Evolutionary conservation across 202 grass and related monocot species (phyloP), one percentile per base, ranked within the genome.

Genomic region (Elaeis oleifera): DNA sequence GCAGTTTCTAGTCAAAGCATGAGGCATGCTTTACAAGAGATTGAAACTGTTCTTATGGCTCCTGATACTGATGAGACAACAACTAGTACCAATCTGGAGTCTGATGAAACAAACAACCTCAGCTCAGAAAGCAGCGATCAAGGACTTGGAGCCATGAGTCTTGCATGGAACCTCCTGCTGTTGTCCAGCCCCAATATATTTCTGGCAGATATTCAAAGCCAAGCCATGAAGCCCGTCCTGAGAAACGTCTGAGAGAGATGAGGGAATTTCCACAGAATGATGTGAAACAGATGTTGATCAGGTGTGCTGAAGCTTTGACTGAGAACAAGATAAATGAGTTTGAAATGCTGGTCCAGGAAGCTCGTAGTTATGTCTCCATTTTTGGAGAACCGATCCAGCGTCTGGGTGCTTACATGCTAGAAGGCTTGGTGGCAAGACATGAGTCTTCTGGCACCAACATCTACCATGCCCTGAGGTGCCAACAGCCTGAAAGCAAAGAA

Each of bases 21-120:
- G 85, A 84, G 87, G 73, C 85, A 89, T 50, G 64, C 88, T 7
- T 76, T 99, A 36, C 85, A 82, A 50, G 77, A 99, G 60, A 84
- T 99, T 73, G 95, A 99, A 50, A 89, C 78, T 14, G 95, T 82
- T 81, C 79, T 99, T 55, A 99, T 99, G 95, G 82, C 89, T 52
- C 85, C 95, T 54, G 95, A 99, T 50, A 64, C 67, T 55, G 80
- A 86, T 70, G 77, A 86, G 78, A 61, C 70, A 52, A 68, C 80
- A 54, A 78, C 77, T 58, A 78, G 71, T 60, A 73, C 54, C 28
- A 81, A 78, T 54, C 80, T 67, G 49, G 80, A 78, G 16, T 72
- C 75, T 48, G 78, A 71, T 62, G 85, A 83, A 72, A 24, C 3
- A 85, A 94, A 71, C 80, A 74, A 64, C 22, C 64, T 78, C 70